Evolutionary conservation across 345 rosid genomes (phyloP).

Genomic region (Noccaea caerulescens): DNA sequence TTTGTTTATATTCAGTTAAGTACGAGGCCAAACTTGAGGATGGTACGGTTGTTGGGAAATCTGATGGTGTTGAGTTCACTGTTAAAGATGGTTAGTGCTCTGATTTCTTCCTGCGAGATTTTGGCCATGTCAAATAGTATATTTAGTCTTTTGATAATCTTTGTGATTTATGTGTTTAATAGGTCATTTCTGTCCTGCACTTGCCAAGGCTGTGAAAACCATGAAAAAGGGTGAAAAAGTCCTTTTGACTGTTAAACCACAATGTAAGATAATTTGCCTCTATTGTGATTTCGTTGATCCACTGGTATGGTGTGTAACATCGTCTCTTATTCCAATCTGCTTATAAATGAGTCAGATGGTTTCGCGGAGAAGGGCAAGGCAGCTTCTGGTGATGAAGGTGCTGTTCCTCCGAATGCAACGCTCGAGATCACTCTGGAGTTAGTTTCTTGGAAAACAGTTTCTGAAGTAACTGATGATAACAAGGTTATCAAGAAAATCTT

Average conservation of each 20-base stretch:
- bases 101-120: not conserved
- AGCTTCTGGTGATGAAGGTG: constrained; percentile 55
- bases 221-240: constrained; percentile 91
- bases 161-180: constrained; percentile 2
- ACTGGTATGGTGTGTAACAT: not conserved
- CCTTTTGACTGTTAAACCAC: constrained; percentile 68
- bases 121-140: not conserved
- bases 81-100: constrained; percentile 67
- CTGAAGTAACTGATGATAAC: constrained; percentile 80
- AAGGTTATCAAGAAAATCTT: constrained; percentile 80
- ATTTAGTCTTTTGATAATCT: not conserved
- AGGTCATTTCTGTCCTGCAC: constrained; percentile 90
- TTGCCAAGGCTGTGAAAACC: constrained; percentile 79
- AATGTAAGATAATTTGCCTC: constrained; percentile 34
- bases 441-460: constrained; percentile 84
- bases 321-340: constrained; percentile 6
- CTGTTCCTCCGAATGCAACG: constrained; percentile 80
- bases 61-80: constrained; percentile 78
- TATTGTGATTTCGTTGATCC: not conserved
- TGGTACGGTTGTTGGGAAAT: constrained; percentile 66
- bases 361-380: constrained; percentile 88
- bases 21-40: constrained; percentile 79
- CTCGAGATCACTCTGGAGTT: constrained; percentile 67
- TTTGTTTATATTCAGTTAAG: constrained; percentile 54
- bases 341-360: constrained; percentile 59